Percentiles rank a stretch among this genome's conserved stretches.
Evolutionary conservation across 164 flowering plant genomes (phyloP).

Genomic region (Stephania yunnanensis): DNA sequence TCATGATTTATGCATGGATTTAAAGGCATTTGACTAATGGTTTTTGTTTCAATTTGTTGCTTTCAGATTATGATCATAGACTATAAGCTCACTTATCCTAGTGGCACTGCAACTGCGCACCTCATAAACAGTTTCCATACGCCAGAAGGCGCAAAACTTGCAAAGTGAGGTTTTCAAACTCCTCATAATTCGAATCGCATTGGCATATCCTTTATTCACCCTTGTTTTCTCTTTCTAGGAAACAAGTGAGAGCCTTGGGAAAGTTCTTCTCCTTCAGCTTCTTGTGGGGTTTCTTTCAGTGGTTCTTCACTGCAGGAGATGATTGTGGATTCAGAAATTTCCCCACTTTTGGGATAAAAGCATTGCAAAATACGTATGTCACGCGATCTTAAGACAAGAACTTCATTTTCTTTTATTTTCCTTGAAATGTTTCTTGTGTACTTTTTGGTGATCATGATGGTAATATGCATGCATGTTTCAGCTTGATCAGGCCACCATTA

Average conservation of each 20-base stretch:
- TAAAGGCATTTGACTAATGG: background rate
- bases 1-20: background rate
- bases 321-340: constrained; percentile 25
- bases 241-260: constrained; percentile 23
- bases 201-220: background rate
- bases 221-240: constrained; percentile 12
- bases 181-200: too few species aligned
- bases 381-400: too few species aligned
- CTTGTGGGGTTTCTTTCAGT: constrained; percentile 26
- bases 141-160: constrained; percentile 54
- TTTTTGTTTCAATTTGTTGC: background rate
- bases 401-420: too few species aligned
- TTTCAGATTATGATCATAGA: constrained; percentile 57
- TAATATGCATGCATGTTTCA: background rate
- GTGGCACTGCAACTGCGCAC: constrained; percentile 67
- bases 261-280: constrained; percentile 24
- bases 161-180: constrained; percentile 29
- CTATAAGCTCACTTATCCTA: constrained; percentile 58
- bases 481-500: background rate
- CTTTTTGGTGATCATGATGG: too few species aligned
- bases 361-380: constrained; percentile 13
- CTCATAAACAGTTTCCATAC: constrained; percentile 70
- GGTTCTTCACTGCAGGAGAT: constrained; percentile 28
- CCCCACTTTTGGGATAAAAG: constrained; percentile 26
- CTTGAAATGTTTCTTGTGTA: background rate